Conservation (phyloP, 2,329 filamentous ascomycete species). For the Arthrobotrys entomopaga region DNA sequence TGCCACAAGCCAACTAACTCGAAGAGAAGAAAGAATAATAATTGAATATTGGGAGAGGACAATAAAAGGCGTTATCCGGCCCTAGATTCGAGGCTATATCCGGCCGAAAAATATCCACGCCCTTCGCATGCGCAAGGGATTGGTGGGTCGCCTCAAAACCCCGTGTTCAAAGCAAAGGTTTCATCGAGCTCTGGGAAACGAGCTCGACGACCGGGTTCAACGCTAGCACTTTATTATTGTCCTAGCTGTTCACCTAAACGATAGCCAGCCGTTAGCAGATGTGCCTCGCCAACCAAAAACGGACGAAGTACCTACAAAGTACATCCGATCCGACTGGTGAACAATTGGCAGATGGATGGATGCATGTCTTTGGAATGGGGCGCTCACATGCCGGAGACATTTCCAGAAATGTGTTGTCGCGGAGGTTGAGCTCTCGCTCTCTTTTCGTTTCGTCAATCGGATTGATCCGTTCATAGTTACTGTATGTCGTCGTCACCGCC, state of each 20-base stretch:
- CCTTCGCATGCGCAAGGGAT: background rate
- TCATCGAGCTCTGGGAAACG: background rate
- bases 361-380: background rate
- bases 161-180: too few relatives aligned
- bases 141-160: too few relatives aligned
- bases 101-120: background rate
- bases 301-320: background rate
- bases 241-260: background rate
- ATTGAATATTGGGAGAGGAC: too few relatives aligned
- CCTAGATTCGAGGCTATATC: background rate
- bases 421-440: slow-evolving; percentile 1
- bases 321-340: too few relatives aligned
- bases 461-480: too few relatives aligned
- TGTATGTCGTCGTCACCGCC: background rate
- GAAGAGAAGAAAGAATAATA: too few relatives aligned
- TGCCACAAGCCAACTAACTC: background rate
- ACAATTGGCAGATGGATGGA: background rate
- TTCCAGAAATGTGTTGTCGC: slow-evolving; percentile 6
- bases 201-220: background rate
- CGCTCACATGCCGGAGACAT: too few relatives aligned
- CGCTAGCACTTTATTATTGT: background rate
- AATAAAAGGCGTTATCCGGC: too few relatives aligned
- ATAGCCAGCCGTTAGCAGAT: background rate
- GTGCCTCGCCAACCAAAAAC: background rate
- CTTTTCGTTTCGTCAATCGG: too few relatives aligned